Base-by-base conservation (phyloP, 306 rosid genomes). In the Citrullus amarus region DNA sequence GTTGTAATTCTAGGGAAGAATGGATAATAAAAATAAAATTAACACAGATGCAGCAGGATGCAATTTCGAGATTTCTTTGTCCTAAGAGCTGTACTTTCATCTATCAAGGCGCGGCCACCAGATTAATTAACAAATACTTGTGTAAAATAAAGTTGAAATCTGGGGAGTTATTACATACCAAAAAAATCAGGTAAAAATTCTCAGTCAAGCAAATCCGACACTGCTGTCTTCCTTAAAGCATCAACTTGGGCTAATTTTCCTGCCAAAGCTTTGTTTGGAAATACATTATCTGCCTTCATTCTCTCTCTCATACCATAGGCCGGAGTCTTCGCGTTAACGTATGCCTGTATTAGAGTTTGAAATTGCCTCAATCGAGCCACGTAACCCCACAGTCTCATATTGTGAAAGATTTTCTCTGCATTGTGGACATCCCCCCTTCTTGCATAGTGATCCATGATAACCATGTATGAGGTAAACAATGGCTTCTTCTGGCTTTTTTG, bases 241-340 rank as follows among this genome's bases (percentile, higher is more conserved):
- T 95, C 93, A 58, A 88, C 84, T 81, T 77, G 90, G 79, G 48
- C 44, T 80, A 95, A 54, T 82, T 65, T 81, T 53, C 10, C 76
- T 5, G 69, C 76, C 86, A 92, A 44, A 67, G 0, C 20, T 70
- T 48, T 86, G 82, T 68, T 91, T 61, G 97, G 90, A 82, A 75
- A 81, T 63, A 95, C 4, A 74, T 84, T 80, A 70, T 92, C 97
- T 10, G 90, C 91, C 79, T 81, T 88, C 89, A 95, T 80, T 81
- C 97, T 87, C 80, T 92, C 97, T 84, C 86, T 84, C 16, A 92
- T 86, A 41, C 98, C 97, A 72, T 91, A 95, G 57, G 93, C 91
- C 15, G 96, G 93, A 39, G 78, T 75, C 72, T 95, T 90, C 50
- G 90, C 97, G 61, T 85, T 95, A 80, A 86, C 48, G 70, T 92